Base-by-base conservation (phyloP, 495 filamentous ascomycete genomes). In the Talaromyces proteolyticus region DNA sequence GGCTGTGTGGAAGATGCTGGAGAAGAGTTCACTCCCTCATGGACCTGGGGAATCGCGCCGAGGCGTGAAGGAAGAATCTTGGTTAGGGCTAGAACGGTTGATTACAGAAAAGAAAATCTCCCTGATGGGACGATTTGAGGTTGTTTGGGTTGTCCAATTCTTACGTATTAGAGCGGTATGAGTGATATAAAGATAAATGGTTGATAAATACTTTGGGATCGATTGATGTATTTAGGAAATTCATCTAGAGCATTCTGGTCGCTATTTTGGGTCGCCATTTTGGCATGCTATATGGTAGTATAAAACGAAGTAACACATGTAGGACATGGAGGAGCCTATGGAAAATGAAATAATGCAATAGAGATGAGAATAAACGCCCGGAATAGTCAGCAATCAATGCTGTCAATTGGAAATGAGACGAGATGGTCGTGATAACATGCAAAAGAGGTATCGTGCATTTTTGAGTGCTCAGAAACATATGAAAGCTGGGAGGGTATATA, bases 21-120 rank as follows among this genome's bases (percentile, higher is more conserved):
- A 10, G 73, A 68, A 6, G 84, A 85, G 61, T 75, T 83, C 51
- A 74, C 77, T 21, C 84, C 85, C 8, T 69, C 81, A 41, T 95
- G 90, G 90, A 92, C 91, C 3, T 81, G 73, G 46, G 83, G 85
- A 0, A 88, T 95, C 53, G 77, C 81, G 19, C 90, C 90, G 18
- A 77, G 70, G 45, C 49, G 93, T 1, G 90, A 94, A 65, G 89
- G 87, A 21, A 77, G 90, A 16, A 92, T 94, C 47, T 54, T 77
- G 6, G 54, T 49, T 64, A 72, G 40, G 42, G 51, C 34, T 6
- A 19, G 19, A 22, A 44, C 38, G 24, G 47, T 40, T 12, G 47
- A 40, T 14, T 21, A 38, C 24, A 36, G 47, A 20, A 16, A 7
- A 41, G n/a, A 41, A 16, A 41, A 41, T 16, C 2, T 17, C n/a